Conservation (phyloP, 2,329 filamentous ascomycete species). For the Xylaria sp. region DNA sequence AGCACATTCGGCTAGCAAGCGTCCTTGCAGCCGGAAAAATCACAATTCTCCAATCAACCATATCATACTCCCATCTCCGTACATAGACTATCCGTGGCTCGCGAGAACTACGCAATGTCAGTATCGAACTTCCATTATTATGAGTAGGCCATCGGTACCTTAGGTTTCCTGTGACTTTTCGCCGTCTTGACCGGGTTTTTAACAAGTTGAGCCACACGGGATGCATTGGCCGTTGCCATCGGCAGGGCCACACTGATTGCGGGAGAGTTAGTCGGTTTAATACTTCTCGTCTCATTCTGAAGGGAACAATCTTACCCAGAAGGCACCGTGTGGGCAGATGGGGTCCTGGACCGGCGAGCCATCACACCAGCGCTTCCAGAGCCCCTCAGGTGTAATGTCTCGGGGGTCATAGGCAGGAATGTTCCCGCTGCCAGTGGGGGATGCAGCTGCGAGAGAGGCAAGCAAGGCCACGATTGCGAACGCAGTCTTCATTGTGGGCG, state of each 20-base stretch:
- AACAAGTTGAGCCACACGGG: background rate
- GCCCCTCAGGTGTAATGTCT: background rate
- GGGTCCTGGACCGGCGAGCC: background rate
- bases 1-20: background rate
- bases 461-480: background rate
- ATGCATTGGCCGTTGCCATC: background rate
- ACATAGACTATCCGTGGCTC: background rate
- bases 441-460: background rate
- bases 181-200: too few species aligned
- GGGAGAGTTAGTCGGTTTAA: background rate
- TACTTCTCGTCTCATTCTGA: too few species aligned
- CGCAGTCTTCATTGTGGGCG: background rate
- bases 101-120: background rate
- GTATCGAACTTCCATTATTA: background rate
- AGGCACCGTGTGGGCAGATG: slow-evolving; percentile 3
- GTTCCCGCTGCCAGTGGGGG: background rate
- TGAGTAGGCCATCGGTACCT: too few species aligned
- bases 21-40: background rate
- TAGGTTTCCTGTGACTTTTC: background rate
- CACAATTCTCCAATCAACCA: background rate
- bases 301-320: background rate
- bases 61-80: background rate
- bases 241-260: background rate
- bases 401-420: background rate
- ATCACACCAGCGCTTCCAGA: slow-evolving; percentile 11